A percentile compares a stretch with the other conserved stretches of the same genome.
These are phyloP conservation scores for Ganoderma boninense DNA, from an alignment of 1,284 basidiomycete genomes.

Conservation along the genomic window DNA sequence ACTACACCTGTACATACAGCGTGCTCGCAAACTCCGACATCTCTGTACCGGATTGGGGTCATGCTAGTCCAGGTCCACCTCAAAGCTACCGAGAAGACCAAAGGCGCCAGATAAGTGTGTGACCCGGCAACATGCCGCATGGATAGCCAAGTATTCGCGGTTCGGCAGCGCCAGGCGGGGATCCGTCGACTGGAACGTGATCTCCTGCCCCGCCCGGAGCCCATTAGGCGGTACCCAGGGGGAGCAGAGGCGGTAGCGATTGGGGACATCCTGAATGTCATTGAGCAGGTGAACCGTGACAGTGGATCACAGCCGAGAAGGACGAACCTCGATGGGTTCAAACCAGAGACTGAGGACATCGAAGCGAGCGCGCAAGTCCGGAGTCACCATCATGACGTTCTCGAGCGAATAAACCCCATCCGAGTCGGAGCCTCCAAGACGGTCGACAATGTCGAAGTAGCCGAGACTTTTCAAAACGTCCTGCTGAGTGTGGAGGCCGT, in stretches of 20 bases:
- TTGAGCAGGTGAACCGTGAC: neutral
- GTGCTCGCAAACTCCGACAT: neutral
- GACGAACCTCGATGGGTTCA: neutral
- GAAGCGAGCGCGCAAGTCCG: neutral
- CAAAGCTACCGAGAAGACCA: neutral
- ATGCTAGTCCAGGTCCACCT: neutral
- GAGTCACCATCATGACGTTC: conserved; percentile 1
- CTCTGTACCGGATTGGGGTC: neutral
- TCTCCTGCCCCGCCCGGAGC: neutral
- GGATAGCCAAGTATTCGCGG: neutral
- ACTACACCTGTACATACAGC: too few relatives aligned
- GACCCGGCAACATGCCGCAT: conserved; percentile 1
- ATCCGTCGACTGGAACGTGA: neutral
- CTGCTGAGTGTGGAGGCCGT: neutral
- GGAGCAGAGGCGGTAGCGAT: neutral
- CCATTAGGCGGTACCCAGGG: neutral
- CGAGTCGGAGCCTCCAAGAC: neutral
- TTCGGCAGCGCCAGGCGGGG: neutral
- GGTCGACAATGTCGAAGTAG: neutral
- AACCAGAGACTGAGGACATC: neutral
- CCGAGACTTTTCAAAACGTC: neutral
- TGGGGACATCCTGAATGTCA: neutral
- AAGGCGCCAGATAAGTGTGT: neutral
- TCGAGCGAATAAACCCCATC: neutral
- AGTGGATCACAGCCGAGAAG: neutral